Percentiles rank a stretch among this genome's conserved stretches.
Conservation (phyloP, 208 protist species). For the Leishmania aethiopica region DNA sequence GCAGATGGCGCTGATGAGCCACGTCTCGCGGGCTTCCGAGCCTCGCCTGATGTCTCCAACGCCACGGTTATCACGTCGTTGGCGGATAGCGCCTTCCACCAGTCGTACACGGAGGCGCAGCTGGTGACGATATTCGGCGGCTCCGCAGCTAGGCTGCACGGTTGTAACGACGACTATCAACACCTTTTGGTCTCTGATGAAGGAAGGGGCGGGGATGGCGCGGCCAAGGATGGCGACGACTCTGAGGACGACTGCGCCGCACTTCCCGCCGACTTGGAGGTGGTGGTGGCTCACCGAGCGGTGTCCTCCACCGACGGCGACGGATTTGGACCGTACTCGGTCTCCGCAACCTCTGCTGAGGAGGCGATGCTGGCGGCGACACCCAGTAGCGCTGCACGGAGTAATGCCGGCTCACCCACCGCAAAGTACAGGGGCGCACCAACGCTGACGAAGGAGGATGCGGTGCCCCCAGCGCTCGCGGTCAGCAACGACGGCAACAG, state of each 20-base stretch:
- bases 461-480: neutral
- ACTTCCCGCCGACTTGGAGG: neutral
- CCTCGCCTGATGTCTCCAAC: constrained; percentile 8
- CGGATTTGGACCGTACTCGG: neutral
- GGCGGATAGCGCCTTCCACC: constrained; percentile 12
- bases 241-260: neutral
- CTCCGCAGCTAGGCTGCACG: neutral
- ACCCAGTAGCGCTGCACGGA: neutral
- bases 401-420: no score
- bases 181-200: neutral
- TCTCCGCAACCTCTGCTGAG: constrained; percentile 4
- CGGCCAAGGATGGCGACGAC: no score
- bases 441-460: neutral
- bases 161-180: neutral
- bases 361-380: neutral
- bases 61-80: constrained; percentile 7
- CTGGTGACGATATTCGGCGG: constrained; percentile 1
- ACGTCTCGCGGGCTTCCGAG: neutral
- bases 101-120: constrained; percentile 19
- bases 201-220: neutral
- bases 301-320: neutral
- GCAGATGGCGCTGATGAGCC: neutral
- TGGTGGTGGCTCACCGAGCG: neutral
- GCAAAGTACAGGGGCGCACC: neutral
- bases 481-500: neutral